Percentiles rank a stretch among this genome's conserved stretches.
These are phyloP conservation scores for Wickerhamiella domercqiae DNA, from an alignment of 805 yeast species.

Conservation along the genomic window DNA sequence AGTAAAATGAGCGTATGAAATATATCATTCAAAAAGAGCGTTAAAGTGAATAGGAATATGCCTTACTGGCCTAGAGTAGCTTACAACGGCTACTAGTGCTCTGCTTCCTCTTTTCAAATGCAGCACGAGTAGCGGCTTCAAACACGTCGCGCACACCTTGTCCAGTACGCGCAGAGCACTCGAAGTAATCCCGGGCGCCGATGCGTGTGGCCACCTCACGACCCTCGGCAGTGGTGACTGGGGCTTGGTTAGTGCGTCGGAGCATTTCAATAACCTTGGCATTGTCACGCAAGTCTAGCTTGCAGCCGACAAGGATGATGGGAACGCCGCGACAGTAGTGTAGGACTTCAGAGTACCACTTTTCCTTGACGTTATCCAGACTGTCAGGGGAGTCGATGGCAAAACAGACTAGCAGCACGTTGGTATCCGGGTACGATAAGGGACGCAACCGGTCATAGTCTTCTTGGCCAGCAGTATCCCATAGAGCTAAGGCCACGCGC, in stretches of 20 bases:
- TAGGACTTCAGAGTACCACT: conserved; percentile 86
- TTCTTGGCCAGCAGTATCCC: conserved; percentile 99
- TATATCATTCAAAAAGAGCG: background rate
- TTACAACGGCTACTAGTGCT: conserved; percentile 5
- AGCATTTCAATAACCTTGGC: conserved; percentile 60
- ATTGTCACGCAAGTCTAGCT: conserved; percentile 76
- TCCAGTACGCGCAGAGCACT: conserved; percentile 78
- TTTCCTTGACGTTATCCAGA: conserved; percentile 83
- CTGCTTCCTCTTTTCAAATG: conserved; percentile 31
- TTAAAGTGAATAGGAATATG: background rate
- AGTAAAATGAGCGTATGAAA: background rate
- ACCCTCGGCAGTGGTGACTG: conserved; percentile 72
- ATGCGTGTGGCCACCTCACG: conserved; percentile 76
- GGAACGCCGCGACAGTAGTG: conserved; percentile 94
- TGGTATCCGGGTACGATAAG: conserved; percentile 79
- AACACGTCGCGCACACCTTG: conserved; percentile 88
- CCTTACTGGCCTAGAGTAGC: background rate
- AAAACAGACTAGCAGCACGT: conserved; percentile 83
- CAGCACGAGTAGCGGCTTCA: conserved; percentile 85
- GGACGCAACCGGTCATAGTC: conserved; percentile 92
- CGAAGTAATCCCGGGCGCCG: conserved; percentile 74
- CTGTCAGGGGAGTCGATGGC: conserved; percentile 85
- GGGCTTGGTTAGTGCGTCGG: conserved; percentile 59
- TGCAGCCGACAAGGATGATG: conserved; percentile 83
- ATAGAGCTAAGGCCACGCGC: conserved; percentile 80